Percentiles rank a stretch among this genome's conserved stretches.
These are phyloP conservation scores for Helotiales sp. DNA, from an alignment of 2,329 filamentous ascomycete genomes.

Conservation along the genomic window DNA sequence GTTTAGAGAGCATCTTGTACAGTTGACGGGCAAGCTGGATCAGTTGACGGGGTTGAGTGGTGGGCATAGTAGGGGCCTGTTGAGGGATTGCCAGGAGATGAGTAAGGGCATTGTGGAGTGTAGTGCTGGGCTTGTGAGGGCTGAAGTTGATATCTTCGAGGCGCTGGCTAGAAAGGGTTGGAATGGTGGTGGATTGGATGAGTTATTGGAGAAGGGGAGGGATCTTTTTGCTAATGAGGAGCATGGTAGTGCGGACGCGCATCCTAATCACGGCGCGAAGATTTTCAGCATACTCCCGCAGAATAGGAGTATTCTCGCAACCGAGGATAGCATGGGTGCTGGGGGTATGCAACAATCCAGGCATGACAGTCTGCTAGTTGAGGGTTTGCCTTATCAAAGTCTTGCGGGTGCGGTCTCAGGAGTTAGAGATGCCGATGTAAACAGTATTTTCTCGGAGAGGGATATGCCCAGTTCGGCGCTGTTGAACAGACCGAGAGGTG, in stretches of 20 bases:
- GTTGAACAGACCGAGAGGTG: conserved; percentile 58
- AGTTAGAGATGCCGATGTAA: conserved; percentile 46
- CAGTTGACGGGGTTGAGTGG: conserved; percentile 65
- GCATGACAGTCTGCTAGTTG: conserved; percentile 60
- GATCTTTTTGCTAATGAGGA: conserved; percentile 61
- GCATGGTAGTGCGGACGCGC: conserved; percentile 40
- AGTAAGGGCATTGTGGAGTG: conserved; percentile 66
- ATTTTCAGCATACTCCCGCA: conserved; percentile 69
- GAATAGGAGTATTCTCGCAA: conserved; percentile 63
- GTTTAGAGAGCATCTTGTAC: conserved; percentile 67
- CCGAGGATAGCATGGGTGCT: conserved; percentile 41
- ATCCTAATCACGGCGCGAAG: conserved; percentile 51
- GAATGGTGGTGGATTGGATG: conserved; percentile 69
- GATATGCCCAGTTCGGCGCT: conserved; percentile 33
- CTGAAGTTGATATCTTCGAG: conserved; percentile 74
- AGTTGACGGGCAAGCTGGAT: conserved; percentile 66
- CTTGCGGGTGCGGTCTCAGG: conserved; percentile 53
- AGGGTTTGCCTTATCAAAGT: conserved; percentile 61
- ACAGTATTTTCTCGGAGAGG: conserved; percentile 57
- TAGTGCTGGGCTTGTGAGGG: conserved; percentile 67
- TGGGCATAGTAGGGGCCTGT: conserved; percentile 61
- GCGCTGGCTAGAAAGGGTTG: conserved; percentile 69
- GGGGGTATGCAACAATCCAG: conserved; percentile 47
- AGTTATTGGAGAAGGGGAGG: conserved; percentile 65
- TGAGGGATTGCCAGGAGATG: conserved; percentile 69